phyloP scores from a whole-genome alignment of 2,329 filamentous ascomycete genomes.

The Aotearoamyces nothofagi region DNA sequence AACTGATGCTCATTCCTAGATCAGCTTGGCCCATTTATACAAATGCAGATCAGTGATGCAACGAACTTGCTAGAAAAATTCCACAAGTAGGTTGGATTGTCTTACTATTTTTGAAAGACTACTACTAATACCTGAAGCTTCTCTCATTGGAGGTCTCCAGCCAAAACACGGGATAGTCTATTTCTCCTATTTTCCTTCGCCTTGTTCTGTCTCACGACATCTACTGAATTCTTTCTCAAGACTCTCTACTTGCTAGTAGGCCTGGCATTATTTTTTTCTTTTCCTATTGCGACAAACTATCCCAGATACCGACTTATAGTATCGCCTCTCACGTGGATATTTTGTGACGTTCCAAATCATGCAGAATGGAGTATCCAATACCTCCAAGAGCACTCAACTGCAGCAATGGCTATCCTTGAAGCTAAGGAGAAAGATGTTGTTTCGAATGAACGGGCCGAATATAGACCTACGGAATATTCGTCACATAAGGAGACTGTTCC shows the following conservation, averaged over 20 bases:
- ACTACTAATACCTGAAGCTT: constrained; percentile 10
- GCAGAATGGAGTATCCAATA: constrained; percentile 21
- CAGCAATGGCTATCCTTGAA: constrained; percentile 3
- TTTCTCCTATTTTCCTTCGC: constrained; percentile 12
- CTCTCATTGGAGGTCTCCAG: constrained; percentile 21
- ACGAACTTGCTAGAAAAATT: constrained; percentile 20
- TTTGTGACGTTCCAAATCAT: constrained; percentile 23
- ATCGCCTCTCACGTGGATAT: constrained; percentile 18
- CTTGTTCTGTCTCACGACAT: constrained; percentile 12
- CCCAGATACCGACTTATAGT: constrained; percentile 21
- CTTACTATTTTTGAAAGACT: neutral
- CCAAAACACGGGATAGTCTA: constrained; percentile 14
- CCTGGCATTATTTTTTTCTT: constrained; percentile 20
- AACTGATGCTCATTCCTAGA: constrained; percentile 4
- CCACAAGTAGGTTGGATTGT: constrained; percentile 13
- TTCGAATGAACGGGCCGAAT: no score
- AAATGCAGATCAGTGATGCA: constrained; percentile 21
- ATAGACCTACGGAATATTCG: no score
- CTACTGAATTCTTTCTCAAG: constrained; percentile 18
- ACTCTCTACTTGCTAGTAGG: constrained; percentile 15
- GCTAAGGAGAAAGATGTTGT: neutral
- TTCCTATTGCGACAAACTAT: constrained; percentile 19
- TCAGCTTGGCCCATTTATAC: constrained; percentile 18
- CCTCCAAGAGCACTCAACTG: constrained; percentile 8
- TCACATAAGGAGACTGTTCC: no score